phyloP scores from a whole-genome alignment of 2,329 filamentous ascomycete genomes.

The Corynespora cassiicola region DNA sequence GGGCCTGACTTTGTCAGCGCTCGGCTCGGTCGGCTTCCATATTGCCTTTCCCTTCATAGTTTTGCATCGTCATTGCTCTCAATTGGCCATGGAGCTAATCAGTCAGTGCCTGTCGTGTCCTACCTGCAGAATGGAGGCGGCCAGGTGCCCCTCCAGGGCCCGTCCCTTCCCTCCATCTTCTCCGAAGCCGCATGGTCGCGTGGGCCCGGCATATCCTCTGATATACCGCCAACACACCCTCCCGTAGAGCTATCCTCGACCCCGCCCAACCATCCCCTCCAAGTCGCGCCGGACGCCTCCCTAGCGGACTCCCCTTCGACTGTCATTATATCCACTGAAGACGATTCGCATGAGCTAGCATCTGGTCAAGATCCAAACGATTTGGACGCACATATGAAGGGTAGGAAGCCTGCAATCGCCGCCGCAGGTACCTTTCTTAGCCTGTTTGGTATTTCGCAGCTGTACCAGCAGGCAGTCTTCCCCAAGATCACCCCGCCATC shows the following conservation, averaged over 20 bases:
- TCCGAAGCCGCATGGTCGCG: too few species aligned
- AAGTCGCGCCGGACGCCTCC: conserved; percentile 37
- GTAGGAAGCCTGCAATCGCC: conserved; percentile 40
- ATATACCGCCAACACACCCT: conserved; percentile 30
- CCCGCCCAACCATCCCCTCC: conserved; percentile 15
- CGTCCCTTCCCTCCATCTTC: conserved; percentile 28
- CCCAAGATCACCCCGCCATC: conserved; percentile 35
- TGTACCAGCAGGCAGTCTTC: conserved; percentile 44
- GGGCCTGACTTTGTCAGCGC: conserved; percentile 30
- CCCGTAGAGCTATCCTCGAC: conserved; percentile 24
- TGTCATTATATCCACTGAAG: conserved; percentile 35
- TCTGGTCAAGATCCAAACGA: conserved; percentile 19
- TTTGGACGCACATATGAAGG: conserved; percentile 42
- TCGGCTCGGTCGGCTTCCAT: conserved; percentile 31
- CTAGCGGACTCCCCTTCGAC: conserved; percentile 22
- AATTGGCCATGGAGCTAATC: conserved; percentile 31
- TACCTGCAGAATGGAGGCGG: conserved; percentile 41
- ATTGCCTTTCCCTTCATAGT: conserved; percentile 6
- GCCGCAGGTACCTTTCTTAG: conserved; percentile 43
- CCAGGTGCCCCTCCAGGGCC: conserved; percentile 41
- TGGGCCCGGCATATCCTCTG: conserved; percentile 27
- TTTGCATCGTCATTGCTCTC: conserved; percentile 12
- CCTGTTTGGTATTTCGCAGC: conserved; percentile 43
- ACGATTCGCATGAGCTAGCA: conserved; percentile 30
- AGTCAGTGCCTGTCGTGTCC: conserved; percentile 43